Evolutionary conservation across 768 basidiomycete species (phyloP).

Genomic region (Sarcomyxa edulis): DNA sequence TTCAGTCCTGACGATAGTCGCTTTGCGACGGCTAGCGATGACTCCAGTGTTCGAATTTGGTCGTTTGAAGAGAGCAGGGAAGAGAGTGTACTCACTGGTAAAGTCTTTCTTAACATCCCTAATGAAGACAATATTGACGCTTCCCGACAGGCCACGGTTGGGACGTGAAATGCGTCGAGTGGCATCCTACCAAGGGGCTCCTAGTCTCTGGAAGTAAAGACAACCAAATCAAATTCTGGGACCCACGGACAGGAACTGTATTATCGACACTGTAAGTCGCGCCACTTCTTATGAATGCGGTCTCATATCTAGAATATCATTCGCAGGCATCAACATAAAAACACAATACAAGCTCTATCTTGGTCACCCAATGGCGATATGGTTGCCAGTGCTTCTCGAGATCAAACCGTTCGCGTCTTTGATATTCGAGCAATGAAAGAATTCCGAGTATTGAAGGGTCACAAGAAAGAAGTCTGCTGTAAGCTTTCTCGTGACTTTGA

Average conservation of each 20-base stretch:
- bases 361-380: conserved; percentile 96
- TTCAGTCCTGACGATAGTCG: conserved; percentile 90
- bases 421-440: conserved; percentile 99
- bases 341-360: conserved; percentile 86
- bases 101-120: conserved; percentile 8
- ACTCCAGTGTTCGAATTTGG: conserved; percentile 94
- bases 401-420: conserved; percentile 92
- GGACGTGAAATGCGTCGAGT: conserved; percentile 98
- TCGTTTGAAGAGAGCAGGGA: conserved; percentile 87
- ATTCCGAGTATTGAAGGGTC: conserved; percentile 85
- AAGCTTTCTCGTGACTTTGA: conserved; percentile 25
- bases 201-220: conserved; percentile 96
- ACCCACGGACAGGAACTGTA: conserved; percentile 87
- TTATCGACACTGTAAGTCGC: conserved; percentile 79
- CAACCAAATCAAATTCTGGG: conserved; percentile 99
- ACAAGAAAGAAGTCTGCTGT: conserved; percentile 99
- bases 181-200: conserved; percentile 97
- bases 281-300: not conserved
- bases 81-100: conserved; percentile 83
- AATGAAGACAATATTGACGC: not conserved
- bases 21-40: conserved; percentile 95
- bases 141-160: conserved; percentile 80
- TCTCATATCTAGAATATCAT: not conserved
- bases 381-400: conserved; percentile 91
- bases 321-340: conserved; percentile 90